Conservation (phyloP, 176 grass and related monocot genomes). For the Elaeis guineensis region DNA sequence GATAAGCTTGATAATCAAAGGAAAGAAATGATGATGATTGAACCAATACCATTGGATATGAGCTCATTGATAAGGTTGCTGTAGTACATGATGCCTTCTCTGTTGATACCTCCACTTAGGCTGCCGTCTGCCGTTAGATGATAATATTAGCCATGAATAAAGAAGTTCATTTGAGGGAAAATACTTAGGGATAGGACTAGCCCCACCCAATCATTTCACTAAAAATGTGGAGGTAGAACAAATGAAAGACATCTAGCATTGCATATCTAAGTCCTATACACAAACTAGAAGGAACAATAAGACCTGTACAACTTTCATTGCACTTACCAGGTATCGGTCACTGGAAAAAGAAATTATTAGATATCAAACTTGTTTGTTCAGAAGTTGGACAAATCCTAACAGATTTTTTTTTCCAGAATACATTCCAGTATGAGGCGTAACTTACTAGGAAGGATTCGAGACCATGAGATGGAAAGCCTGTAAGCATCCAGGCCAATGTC, state of each 20-base stretch:
- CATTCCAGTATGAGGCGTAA: neutral
- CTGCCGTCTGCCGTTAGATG: conserved; percentile 29
- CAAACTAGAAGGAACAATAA: too few species aligned
- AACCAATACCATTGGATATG: conserved; percentile 17
- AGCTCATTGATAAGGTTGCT: conserved; percentile 50
- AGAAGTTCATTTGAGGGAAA: too few species aligned
- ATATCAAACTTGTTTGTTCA: neutral
- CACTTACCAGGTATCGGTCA: too few species aligned
- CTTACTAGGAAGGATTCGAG: conserved; percentile 56
- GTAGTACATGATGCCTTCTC: conserved; percentile 42
- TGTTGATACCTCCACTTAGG: conserved; percentile 46
- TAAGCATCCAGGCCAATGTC: conserved; percentile 60
- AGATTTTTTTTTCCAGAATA: neutral
- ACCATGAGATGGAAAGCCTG: conserved; percentile 64
- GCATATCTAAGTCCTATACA: too few species aligned
- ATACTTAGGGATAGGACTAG: too few species aligned
- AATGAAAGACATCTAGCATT: too few species aligned
- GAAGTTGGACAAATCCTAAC: neutral
- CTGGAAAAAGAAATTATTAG: too few species aligned
- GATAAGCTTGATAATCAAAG: neutral
- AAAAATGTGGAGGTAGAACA: too few species aligned
- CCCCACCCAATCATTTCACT: too few species aligned
- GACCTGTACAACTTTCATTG: too few species aligned
- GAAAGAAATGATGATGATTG: neutral
- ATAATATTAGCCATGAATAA: neutral